Percentiles rank a stretch among this genome's conserved stretches.
These are phyloP conservation scores for Allantophomopsis lycopodina DNA, from an alignment of 2,329 filamentous ascomycete species.

Conservation along the genomic window DNA sequence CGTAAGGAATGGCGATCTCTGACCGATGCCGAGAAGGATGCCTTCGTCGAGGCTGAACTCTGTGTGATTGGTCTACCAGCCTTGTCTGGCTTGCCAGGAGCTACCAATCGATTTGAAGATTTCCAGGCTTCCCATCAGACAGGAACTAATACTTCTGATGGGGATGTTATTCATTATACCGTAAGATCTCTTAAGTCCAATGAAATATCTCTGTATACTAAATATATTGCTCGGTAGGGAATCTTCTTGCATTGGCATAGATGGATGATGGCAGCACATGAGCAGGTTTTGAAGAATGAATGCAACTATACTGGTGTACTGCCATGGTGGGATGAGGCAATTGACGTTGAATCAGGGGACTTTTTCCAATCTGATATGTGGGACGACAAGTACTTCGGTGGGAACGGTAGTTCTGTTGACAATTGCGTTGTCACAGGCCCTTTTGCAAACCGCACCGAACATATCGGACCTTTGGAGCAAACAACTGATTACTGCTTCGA, in stretches of 20 bases:
- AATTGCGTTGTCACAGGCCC: slow-evolving; percentile 1
- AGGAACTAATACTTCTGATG: slow-evolving; percentile 18
- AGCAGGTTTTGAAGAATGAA: slow-evolving; percentile 23
- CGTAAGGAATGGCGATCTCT: slow-evolving; percentile 7
- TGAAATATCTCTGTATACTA: too few relatives aligned
- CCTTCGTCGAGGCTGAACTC: slow-evolving; percentile 5
- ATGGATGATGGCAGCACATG: slow-evolving; percentile 22
- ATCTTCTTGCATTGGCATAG: slow-evolving; percentile 27
- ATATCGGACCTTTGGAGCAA: slow-evolving; percentile 3
- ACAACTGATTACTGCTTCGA: slow-evolving; percentile 5
- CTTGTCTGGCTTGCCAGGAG: slow-evolving; percentile 1
- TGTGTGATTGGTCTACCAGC: slow-evolving; percentile 4
- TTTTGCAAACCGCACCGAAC: slow-evolving; percentile 5
- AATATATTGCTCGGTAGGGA: slow-evolving; percentile 9
- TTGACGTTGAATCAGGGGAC: slow-evolving; percentile 5
- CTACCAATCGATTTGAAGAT: slow-evolving; percentile 22
- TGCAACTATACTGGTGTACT: slow-evolving; percentile 17
- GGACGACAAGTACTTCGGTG: slow-evolving; percentile 3
- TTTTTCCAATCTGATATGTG: slow-evolving; percentile 7
- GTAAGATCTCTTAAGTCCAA: too few relatives aligned
- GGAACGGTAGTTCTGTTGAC: slow-evolving; percentile 2
- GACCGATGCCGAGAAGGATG: slow-evolving; percentile 4
- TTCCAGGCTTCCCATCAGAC: slow-evolving; percentile 23
- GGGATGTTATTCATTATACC: too few relatives aligned
- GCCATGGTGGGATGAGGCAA: slow-evolving; percentile 5